Evolutionary conservation across 2,329 filamentous ascomycete species (phyloP).

Genomic region (Colletotrichum agaves): DNA sequence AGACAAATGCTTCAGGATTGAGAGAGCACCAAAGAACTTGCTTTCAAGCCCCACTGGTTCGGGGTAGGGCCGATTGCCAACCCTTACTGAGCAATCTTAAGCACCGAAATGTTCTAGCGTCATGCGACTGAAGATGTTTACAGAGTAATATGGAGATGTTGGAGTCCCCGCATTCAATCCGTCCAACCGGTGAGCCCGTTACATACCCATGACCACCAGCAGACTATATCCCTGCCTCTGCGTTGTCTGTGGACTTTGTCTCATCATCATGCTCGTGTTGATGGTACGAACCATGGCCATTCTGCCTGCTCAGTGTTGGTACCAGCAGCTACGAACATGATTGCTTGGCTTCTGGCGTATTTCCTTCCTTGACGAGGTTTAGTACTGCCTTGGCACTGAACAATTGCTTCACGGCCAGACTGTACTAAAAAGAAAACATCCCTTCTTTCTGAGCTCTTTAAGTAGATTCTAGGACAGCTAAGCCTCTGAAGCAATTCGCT

Average conservation of each 20-base stretch:
- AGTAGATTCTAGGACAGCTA: too few relatives aligned
- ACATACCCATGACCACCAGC: too few relatives aligned
- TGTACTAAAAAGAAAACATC: too few relatives aligned
- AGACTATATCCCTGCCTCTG: not conserved
- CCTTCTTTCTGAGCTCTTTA: too few relatives aligned
- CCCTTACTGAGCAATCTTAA: not conserved
- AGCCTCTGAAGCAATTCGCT: too few relatives aligned
- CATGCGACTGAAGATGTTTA: not conserved
- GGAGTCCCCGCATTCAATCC: slow-evolving; percentile 20
- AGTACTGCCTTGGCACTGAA: not conserved
- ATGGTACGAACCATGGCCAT: not conserved
- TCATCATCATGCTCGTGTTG: not conserved
- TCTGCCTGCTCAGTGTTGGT: too few relatives aligned
- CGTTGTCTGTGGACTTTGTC: not conserved
- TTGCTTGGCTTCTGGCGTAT: too few relatives aligned
- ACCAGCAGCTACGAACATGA: too few relatives aligned
- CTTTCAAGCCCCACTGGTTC: not conserved
- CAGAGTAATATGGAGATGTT: not conserved
- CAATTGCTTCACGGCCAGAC: too few relatives aligned
- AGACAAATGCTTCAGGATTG: not conserved
- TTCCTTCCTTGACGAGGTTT: too few relatives aligned
- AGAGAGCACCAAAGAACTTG: not conserved
- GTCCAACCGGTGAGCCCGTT: slow-evolving; percentile 16
- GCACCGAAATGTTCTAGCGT: not conserved
- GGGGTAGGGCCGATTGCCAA: slow-evolving; percentile 28